Percentiles rank a stretch among this genome's conserved stretches.
These are phyloP conservation scores for Hamamelis virginiana DNA, from an alignment of 164 flowering plant species.

Conservation along the genomic window DNA sequence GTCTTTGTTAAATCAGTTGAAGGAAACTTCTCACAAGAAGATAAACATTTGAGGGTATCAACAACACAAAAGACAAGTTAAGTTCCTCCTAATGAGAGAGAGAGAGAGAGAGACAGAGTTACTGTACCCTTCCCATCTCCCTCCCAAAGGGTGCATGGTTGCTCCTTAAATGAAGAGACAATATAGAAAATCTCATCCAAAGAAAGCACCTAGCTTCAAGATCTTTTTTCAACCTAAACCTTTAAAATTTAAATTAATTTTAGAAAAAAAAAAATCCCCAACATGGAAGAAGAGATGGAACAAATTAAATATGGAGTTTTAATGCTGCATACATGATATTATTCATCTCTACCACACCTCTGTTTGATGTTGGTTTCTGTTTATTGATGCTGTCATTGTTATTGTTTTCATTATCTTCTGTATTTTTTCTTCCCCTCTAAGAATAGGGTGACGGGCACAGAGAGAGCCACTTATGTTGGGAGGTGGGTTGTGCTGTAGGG, in stretches of 20 bases:
- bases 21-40: too few species aligned
- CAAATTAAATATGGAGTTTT: background rate
- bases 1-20: too few species aligned
- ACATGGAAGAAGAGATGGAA: background rate
- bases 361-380: constrained; percentile 6
- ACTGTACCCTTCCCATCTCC: too few species aligned
- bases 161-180: too few species aligned
- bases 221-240: background rate
- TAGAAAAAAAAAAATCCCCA: background rate
- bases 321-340: constrained; percentile 15
- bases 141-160: too few species aligned
- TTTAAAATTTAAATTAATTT: background rate
- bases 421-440: background rate
- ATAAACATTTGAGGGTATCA: too few species aligned
- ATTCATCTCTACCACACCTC: constrained; percentile 18
- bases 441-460: constrained; percentile 11
- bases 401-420: background rate
- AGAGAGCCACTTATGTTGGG: constrained; percentile 28
- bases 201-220: background rate
- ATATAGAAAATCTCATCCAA: too few species aligned
- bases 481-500: constrained; percentile 34
- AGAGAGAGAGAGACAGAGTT: too few species aligned
- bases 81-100: too few species aligned
- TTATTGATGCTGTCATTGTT: background rate
- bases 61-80: too few species aligned